A percentile compares a stretch with the other conserved stretches of the same genome.
Evolutionary conservation across 805 yeast genomes (phyloP).

Genomic region (Isabelozyma heimii): DNA sequence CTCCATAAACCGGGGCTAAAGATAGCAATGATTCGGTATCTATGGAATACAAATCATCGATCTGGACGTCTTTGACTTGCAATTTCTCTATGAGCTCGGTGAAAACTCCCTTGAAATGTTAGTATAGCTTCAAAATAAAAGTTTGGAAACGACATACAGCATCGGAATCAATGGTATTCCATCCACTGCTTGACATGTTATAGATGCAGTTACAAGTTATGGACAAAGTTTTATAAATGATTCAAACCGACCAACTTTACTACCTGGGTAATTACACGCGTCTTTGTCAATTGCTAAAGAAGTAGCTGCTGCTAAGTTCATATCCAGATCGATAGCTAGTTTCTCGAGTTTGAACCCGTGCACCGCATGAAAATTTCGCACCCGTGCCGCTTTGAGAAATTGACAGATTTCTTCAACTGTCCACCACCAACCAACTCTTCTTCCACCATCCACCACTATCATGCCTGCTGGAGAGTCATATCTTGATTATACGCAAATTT

Average conservation of each 20-base stretch:
- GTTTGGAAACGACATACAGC: constrained; percentile 35
- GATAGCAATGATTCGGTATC: constrained; percentile 41
- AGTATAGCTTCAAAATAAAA: constrained; percentile 1
- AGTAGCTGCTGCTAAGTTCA: no score
- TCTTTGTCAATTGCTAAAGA: no score
- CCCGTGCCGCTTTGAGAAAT: not conserved
- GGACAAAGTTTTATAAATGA: no score
- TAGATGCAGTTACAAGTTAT: not conserved
- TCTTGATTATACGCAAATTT: constrained; percentile 21
- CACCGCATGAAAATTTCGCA: not conserved
- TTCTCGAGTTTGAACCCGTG: not conserved
- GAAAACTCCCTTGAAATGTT: constrained; percentile 49
- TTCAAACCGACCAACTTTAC: no score
- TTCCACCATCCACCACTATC: not conserved
- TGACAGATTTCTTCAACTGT: not conserved
- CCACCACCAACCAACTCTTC: not conserved
- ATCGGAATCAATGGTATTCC: constrained; percentile 68
- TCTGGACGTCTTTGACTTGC: constrained; percentile 51
- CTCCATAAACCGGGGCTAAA: constrained; percentile 51
- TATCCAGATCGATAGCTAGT: no score
- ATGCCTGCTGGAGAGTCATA: constrained; percentile 22
- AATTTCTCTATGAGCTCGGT: constrained; percentile 58
- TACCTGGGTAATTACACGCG: no score
- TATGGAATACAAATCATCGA: constrained; percentile 55
- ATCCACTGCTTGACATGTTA: constrained; percentile 24